Percentiles rank a stretch among this genome's conserved stretches.
phyloP scores from a whole-genome alignment of 768 basidiomycete species.

The Leccinum truebloodii region DNA sequence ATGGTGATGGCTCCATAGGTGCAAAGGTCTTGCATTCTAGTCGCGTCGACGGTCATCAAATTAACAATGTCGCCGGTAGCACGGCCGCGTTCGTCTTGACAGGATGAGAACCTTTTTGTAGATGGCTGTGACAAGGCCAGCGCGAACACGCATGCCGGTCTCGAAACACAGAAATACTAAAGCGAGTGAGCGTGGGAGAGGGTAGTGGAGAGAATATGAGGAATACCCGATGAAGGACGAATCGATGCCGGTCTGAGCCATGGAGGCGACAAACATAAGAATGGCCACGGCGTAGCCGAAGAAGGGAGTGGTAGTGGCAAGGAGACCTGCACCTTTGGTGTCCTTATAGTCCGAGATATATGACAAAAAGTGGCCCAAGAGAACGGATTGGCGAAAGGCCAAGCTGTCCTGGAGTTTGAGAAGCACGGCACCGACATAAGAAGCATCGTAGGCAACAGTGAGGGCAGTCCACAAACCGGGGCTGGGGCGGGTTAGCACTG shows the following conservation, averaged over 20 bases:
- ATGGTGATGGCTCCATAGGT: constrained; percentile 82
- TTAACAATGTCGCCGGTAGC: constrained; percentile 94
- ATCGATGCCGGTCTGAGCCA: constrained; percentile 58
- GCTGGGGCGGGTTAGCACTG: too few species aligned
- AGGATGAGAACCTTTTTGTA: constrained; percentile 86
- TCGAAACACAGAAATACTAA: constrained; percentile 83
- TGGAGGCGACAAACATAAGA: constrained; percentile 78
- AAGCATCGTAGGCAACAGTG: constrained; percentile 73
- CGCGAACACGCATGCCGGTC: constrained; percentile 92
- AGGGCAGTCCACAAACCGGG: constrained; percentile 47
- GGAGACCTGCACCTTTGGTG: constrained; percentile 35
- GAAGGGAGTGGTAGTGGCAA: constrained; percentile 37
- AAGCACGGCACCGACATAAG: constrained; percentile 58
- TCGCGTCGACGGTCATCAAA: constrained; percentile 86
- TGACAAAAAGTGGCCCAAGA: constrained; percentile 73
- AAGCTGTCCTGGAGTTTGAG: constrained; percentile 82
- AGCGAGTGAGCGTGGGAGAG: neutral
- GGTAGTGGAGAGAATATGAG: neutral
- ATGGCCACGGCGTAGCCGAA: constrained; percentile 77
- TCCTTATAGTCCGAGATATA: constrained; percentile 82
- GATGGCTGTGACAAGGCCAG: constrained; percentile 82
- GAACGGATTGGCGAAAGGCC: constrained; percentile 84
- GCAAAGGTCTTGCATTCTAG: constrained; percentile 76
- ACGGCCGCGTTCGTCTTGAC: constrained; percentile 79
- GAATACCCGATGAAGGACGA: constrained; percentile 74